phyloP scores from a whole-genome alignment of 179 eudicot genomes.

The Amaranthus tricolor region DNA sequence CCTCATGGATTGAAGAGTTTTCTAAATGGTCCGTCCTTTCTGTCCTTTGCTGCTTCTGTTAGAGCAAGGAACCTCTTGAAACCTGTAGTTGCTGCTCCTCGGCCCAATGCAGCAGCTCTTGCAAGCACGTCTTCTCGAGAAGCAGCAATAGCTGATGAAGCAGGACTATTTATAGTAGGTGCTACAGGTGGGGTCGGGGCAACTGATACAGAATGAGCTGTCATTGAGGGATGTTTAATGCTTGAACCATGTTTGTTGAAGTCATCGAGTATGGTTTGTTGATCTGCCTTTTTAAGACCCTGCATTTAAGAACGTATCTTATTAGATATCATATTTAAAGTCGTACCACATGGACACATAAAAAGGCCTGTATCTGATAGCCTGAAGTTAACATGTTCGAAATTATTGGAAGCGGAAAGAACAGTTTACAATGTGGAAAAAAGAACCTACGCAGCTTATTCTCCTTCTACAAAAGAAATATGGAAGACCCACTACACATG shows the following conservation, averaged over 20 bases:
- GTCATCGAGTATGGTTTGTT: slow-evolving; percentile 86
- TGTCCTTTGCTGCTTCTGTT: slow-evolving; percentile 93
- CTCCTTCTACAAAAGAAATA: too few species aligned
- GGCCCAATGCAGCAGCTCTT: slow-evolving; percentile 94
- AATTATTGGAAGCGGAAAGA: too few species aligned
- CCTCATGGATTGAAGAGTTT: slow-evolving; percentile 78
- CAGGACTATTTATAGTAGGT: slow-evolving; percentile 29
- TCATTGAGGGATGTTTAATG: slow-evolving; percentile 49
- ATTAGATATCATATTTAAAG: not conserved
- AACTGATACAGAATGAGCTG: slow-evolving; percentile 31
- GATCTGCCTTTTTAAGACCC: slow-evolving; percentile 90
- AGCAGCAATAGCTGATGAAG: slow-evolving; percentile 39
- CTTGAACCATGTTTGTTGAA: slow-evolving; percentile 83
- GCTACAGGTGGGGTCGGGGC: slow-evolving; percentile 34
- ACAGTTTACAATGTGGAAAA: too few species aligned
- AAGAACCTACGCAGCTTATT: too few species aligned
- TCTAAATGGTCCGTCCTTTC: slow-evolving; percentile 88
- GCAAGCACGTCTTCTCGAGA: slow-evolving; percentile 90
- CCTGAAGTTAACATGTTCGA: too few species aligned
- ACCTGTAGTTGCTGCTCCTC: slow-evolving; percentile 94
- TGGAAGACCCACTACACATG: too few species aligned
- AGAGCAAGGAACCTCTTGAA: slow-evolving; percentile 90
- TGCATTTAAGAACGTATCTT: slow-evolving; percentile 28
- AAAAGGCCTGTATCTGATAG: not conserved
- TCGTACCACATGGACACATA: too few species aligned